Conservation (phyloP, 495 filamentous ascomycete genomes). For the Xylaria grammica region DNA sequence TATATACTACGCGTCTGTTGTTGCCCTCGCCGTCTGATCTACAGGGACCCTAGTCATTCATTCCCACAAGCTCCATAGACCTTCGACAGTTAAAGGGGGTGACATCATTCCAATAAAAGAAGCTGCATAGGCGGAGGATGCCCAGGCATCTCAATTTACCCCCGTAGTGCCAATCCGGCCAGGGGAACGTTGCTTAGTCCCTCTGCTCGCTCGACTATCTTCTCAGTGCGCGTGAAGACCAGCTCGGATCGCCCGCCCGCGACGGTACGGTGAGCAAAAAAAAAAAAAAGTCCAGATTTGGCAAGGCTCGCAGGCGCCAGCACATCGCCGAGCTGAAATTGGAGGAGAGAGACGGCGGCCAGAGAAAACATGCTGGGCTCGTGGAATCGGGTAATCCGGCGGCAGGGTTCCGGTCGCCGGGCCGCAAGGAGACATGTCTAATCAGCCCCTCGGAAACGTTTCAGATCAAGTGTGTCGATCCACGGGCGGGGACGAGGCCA, state of each 20-base stretch:
- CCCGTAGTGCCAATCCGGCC: neutral
- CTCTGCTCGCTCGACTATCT: neutral
- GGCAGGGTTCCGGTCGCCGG: constrained; percentile 20
- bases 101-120: neutral
- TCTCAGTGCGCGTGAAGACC: neutral
- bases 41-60: neutral
- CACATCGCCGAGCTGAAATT: neutral
- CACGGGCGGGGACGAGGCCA: neutral
- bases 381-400: constrained; percentile 19
- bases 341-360: constrained; percentile 10
- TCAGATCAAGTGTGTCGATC: constrained; percentile 4
- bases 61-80: too few species aligned
- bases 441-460: neutral
- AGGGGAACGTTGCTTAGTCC: too few species aligned
- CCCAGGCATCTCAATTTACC: neutral
- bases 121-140: neutral
- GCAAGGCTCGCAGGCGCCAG: neutral
- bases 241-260: constrained; percentile 7
- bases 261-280: too few species aligned
- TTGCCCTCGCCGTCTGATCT: neutral
- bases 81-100: neutral
- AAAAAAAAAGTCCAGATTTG: neutral
- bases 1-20: neutral
- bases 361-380: neutral
- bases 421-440: neutral